Evolutionary conservation across 208 protist species (phyloP), one percentile per base, ranked within the genome.

Genomic region (Herpetomonas samuelpessoai): DNA sequence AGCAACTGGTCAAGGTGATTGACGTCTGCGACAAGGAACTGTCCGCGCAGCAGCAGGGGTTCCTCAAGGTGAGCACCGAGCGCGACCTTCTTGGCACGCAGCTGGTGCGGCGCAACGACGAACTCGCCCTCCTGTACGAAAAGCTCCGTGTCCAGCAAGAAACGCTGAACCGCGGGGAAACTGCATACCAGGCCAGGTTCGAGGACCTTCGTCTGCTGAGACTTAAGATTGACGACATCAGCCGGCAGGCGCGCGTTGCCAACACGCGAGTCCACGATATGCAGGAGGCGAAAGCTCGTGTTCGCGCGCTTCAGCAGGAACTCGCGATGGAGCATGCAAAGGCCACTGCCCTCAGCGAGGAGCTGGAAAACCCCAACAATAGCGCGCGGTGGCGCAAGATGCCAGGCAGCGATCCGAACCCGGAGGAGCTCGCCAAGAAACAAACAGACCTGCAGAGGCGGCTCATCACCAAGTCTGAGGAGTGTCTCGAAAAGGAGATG

Each of bases 91-190:
- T 99, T 2, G 96, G 92, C 26, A 87, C 93, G 9, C 96, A 99
- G 76, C 86, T 99, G 7, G 98, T 99, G 39, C 89, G 96, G 9
- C 86, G 98, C 49, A 99, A 99, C 76, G 97, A 99, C 68, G 98
- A 99, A 73, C 83, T 99, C 0, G 92, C 95, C 16, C 63, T 98
- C 19, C 78, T 99, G 10, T 99, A 99, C 74, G 97, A 99, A 65
- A 98, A 98, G 79, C 88, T 99, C 27, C 95, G 96, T 6, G 89
- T 99, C 12, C 94, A 99, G 57, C 84, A 99, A 72, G 86, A 87
- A 16, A 96, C 81, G 21, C 59, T 99, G 4, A 78, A 60, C 46
- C 95, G 96, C 49, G 98, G 98, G 12, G 97, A 99, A 71, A 62
- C 83, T 24, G 96, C 98, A 54, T 99, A 98, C 78, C 80, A 80